Conservation (phyloP, 352 stramenopile species). For the Sclerospora graminicola region DNA sequence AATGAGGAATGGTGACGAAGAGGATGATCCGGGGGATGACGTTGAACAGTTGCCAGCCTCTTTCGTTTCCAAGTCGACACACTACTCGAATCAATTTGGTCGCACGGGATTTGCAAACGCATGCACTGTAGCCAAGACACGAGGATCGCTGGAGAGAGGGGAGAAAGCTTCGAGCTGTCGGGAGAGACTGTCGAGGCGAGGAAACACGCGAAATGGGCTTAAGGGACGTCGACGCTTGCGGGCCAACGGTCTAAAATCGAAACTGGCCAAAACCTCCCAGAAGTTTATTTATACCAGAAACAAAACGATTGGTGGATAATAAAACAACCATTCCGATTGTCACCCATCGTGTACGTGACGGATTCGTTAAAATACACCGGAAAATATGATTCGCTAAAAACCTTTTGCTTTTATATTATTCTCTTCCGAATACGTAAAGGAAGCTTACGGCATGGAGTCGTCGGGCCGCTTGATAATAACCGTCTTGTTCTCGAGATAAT, state of each 20-base stretch:
- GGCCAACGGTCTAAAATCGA: conserved; percentile 24
- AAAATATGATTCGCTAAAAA: conserved; percentile 5
- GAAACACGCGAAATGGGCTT: neutral
- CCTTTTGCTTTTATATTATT: too few relatives aligned
- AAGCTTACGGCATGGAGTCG: too few relatives aligned
- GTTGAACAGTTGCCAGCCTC: conserved; percentile 33
- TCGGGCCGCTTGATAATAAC: too few relatives aligned
- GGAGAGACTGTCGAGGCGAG: conserved; percentile 1
- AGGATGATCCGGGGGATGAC: conserved; percentile 29
- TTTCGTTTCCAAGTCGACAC: conserved; percentile 74
- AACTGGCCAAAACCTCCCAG: conserved; percentile 10
- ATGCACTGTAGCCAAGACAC: conserved; percentile 61
- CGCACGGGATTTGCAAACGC: conserved; percentile 76
- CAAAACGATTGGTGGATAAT: conserved; percentile 1
- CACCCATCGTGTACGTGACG: neutral
- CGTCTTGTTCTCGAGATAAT: too few relatives aligned
- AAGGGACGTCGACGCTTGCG: conserved; percentile 14
- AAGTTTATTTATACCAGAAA: neutral
- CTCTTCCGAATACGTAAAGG: too few relatives aligned
- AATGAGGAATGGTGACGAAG: conserved; percentile 25
- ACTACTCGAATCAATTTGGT: conserved; percentile 65
- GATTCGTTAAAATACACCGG: conserved; percentile 3
- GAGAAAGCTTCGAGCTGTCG: conserved; percentile 7
- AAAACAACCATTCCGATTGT: neutral
- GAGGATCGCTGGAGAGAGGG: conserved; percentile 10